Conservation (phyloP, 768 basidiomycete species). For the Termitomyces sp. region DNA sequence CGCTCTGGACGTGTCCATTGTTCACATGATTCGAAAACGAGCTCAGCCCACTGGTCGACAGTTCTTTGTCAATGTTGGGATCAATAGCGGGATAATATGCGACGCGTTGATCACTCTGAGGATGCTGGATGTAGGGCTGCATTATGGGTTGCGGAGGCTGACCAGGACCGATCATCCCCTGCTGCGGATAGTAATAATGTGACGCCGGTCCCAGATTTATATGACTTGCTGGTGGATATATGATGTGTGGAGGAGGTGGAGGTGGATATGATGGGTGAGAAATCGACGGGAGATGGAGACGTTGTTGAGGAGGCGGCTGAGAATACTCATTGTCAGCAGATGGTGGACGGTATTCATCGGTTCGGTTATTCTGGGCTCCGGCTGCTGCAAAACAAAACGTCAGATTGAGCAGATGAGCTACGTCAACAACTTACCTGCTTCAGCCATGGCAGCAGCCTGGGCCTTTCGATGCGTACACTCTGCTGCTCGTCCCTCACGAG, state of each 20-base stretch:
- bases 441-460: slow-evolving; percentile 16
- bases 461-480: slow-evolving; percentile 40
- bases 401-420: background rate
- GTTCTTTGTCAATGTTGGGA: slow-evolving; percentile 22
- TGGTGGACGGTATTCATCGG: slow-evolving; percentile 3
- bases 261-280: slow-evolving; percentile 15
- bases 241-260: slow-evolving; percentile 13
- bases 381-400: background rate
- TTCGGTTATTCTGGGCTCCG: background rate
- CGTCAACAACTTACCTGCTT: slow-evolving; percentile 14
- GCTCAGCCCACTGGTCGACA: slow-evolving; percentile 3
- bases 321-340: slow-evolving; percentile 9
- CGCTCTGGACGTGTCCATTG: background rate
- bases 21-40: background rate
- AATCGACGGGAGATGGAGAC: slow-evolving; percentile 20
- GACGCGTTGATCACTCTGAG: slow-evolving; percentile 9
- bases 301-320: slow-evolving; percentile 10
- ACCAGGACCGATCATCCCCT: slow-evolving; percentile 17
- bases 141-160: slow-evolving; percentile 17
- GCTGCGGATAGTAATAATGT: slow-evolving; percentile 15
- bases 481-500: slow-evolving; percentile 34
- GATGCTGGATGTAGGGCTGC: slow-evolving; percentile 13
- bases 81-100: slow-evolving; percentile 35
- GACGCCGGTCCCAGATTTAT: slow-evolving; percentile 7
- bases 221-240: slow-evolving; percentile 9